phyloP scores from a whole-genome alignment of 2,329 filamentous ascomycete genomes.

The Anthostomella pinea region DNA sequence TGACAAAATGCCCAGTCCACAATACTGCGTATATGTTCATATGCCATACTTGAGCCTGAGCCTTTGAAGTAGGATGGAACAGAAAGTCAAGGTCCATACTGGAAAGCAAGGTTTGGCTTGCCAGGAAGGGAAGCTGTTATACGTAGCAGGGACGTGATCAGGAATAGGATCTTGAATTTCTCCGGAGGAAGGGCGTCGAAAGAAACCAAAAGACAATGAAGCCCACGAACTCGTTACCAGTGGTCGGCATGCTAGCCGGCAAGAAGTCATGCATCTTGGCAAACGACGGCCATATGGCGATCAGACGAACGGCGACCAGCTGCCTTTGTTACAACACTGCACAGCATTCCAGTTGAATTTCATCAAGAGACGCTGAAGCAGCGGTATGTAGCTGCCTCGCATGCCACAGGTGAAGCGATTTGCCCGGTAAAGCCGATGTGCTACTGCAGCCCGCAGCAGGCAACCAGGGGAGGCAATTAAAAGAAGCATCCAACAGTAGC shows the following conservation, averaged over 20 bases:
- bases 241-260: slow-evolving; percentile 35
- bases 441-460: slow-evolving; percentile 47
- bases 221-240: slow-evolving; percentile 44
- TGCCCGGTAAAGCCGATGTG: slow-evolving; percentile 50
- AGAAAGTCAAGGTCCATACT: not conserved
- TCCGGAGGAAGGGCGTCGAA: slow-evolving; percentile 49
- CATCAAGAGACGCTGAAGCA: slow-evolving; percentile 44
- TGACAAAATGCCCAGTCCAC: slow-evolving; percentile 42
- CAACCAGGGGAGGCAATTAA: slow-evolving; percentile 42
- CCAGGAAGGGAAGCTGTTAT: slow-evolving; percentile 25
- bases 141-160: slow-evolving; percentile 39
- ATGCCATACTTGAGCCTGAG: no score
- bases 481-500: no score
- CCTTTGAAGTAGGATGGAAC: no score
- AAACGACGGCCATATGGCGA: slow-evolving; percentile 46
- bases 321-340: slow-evolving; percentile 40
- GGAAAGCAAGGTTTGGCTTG: not conserved
- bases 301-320: slow-evolving; percentile 37
- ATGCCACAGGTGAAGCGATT: slow-evolving; percentile 50
- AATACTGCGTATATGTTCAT: no score
- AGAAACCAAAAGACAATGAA: slow-evolving; percentile 51
- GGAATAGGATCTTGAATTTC: slow-evolving; percentile 46
- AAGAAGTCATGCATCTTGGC: slow-evolving; percentile 44
- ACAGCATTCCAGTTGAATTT: slow-evolving; percentile 51
- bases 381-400: slow-evolving; percentile 45